phyloP scores from a whole-genome alignment of 164 flowering plant genomes.

The Nelumbo lutea region DNA sequence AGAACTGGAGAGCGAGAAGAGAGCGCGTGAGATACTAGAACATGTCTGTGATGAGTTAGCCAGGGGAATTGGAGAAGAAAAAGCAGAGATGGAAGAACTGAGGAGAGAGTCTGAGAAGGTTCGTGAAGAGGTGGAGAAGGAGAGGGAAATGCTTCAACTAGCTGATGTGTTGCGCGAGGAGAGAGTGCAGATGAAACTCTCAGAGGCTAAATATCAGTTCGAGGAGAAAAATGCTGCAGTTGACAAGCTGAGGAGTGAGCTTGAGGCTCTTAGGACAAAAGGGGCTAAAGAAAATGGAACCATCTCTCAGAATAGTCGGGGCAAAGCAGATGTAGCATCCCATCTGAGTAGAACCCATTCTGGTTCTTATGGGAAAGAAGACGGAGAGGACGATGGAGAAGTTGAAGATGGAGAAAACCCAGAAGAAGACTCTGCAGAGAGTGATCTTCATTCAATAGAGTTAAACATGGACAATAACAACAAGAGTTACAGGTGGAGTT shows the following conservation, averaged over 20 bases:
- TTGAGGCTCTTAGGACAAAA: slow-evolving; percentile 49
- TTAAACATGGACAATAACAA: slow-evolving; percentile 54
- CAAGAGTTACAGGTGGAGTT: slow-evolving; percentile 47
- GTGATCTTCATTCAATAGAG: slow-evolving; percentile 81
- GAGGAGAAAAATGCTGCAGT: slow-evolving; percentile 83
- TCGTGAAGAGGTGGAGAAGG: slow-evolving; percentile 70
- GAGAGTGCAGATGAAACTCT: slow-evolving; percentile 37
- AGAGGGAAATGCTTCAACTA: slow-evolving; percentile 80
- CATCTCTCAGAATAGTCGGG: slow-evolving; percentile 17
- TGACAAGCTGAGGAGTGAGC: slow-evolving; percentile 58
- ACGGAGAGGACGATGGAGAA: slow-evolving; percentile 36
- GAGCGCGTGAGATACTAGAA: slow-evolving; percentile 59
- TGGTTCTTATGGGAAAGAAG: slow-evolving; percentile 30
- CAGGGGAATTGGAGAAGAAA: slow-evolving; percentile 60
- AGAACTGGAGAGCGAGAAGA: slow-evolving; percentile 74
- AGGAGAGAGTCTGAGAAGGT: slow-evolving; percentile 55
- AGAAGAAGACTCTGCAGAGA: slow-evolving; percentile 44
- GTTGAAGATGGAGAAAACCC: slow-evolving; percentile 19
- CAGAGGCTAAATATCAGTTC: slow-evolving; percentile 74
- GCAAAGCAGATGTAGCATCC: slow-evolving; percentile 29
- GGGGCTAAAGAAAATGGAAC: slow-evolving; percentile 31
- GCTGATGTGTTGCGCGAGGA: slow-evolving; percentile 60
- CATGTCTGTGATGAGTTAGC: slow-evolving; percentile 76
- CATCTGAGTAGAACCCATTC: slow-evolving; percentile 24
- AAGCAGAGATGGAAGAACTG: slow-evolving; percentile 53